Evolutionary conservation across 371 early-diverging fungal genomes (phyloP).

Genomic region (Sporodiniella umbellata): DNA sequence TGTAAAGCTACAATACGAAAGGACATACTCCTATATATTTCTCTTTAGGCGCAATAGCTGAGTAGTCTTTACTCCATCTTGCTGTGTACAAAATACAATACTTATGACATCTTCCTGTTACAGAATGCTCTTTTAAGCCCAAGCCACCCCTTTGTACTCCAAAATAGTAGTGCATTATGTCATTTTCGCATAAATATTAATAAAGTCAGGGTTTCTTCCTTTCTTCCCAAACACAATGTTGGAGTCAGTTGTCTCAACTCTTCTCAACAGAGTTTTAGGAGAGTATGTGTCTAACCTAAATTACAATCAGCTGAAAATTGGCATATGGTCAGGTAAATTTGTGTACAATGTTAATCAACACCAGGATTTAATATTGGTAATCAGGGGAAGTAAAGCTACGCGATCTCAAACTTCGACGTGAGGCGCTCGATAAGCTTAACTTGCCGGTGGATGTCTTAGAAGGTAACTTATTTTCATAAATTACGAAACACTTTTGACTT

Average conservation of each 20-base stretch:
- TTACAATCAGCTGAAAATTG: conserved; percentile 92
- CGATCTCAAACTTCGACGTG: conserved; percentile 83
- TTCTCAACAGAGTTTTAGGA: conserved; percentile 91
- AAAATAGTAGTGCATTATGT: neutral
- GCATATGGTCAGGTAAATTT: conserved; percentile 90
- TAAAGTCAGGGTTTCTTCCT: neutral
- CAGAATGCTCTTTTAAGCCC: too few species aligned
- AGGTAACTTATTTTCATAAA: too few species aligned
- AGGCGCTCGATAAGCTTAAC: conserved; percentile 91
- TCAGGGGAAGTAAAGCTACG: conserved; percentile 94
- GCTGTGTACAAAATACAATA: too few species aligned
- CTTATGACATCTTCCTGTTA: too few species aligned
- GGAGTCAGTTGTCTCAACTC: conserved; percentile 84
- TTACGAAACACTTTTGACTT: too few species aligned
- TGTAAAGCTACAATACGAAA: too few species aligned
- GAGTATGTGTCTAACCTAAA: conserved; percentile 96
- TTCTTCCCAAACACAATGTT: conserved; percentile 59
- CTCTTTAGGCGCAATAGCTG: too few species aligned
- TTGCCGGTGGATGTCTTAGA: conserved; percentile 92
- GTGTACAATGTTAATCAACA: neutral
- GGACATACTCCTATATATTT: too few species aligned
- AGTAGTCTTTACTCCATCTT: too few species aligned
- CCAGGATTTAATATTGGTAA: neutral
- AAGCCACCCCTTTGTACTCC: neutral
- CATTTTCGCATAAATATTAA: neutral